Evolutionary conservation across 345 rosid genomes (phyloP).

Genomic region (Nephelium lappaceum): DNA sequence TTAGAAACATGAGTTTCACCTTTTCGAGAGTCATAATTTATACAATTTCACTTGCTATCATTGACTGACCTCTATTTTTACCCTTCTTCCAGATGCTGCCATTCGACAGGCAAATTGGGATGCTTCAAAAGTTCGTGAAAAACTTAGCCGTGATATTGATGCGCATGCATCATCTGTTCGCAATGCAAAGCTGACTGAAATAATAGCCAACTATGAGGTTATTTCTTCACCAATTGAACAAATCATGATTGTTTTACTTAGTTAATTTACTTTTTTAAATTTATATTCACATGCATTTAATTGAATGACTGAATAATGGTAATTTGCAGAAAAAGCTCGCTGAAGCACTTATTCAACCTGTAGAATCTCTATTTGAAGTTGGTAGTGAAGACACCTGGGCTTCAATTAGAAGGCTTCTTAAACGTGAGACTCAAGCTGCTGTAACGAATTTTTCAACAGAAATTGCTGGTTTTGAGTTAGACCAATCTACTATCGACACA

Average conservation of each 20-base stretch:
- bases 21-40: not conserved
- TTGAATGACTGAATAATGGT: constrained; percentile 13
- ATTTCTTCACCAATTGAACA: constrained; percentile 14
- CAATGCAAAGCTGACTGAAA: constrained; percentile 57
- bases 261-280: constrained; percentile 2
- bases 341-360: constrained; percentile 50
- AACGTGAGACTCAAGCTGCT: constrained; percentile 59
- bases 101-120: constrained; percentile 65
- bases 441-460: constrained; percentile 45
- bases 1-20: not conserved
- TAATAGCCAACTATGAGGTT: constrained; percentile 57
- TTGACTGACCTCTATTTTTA: not conserved
- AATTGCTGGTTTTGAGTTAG: constrained; percentile 65
- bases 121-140: constrained; percentile 60
- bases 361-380: constrained; percentile 62
- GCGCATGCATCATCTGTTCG: constrained; percentile 47
- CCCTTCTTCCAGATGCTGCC: constrained; percentile 49
- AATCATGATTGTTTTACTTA: not conserved
- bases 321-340: constrained; percentile 55
- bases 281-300: not conserved
- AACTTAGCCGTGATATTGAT: constrained; percentile 63
- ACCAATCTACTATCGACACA: constrained; percentile 36
- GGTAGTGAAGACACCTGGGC: constrained; percentile 67
- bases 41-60: not conserved
- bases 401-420: constrained; percentile 64